phyloP scores from a whole-genome alignment of 2,329 filamentous ascomycete genomes.

The Ascochyta lentis region DNA sequence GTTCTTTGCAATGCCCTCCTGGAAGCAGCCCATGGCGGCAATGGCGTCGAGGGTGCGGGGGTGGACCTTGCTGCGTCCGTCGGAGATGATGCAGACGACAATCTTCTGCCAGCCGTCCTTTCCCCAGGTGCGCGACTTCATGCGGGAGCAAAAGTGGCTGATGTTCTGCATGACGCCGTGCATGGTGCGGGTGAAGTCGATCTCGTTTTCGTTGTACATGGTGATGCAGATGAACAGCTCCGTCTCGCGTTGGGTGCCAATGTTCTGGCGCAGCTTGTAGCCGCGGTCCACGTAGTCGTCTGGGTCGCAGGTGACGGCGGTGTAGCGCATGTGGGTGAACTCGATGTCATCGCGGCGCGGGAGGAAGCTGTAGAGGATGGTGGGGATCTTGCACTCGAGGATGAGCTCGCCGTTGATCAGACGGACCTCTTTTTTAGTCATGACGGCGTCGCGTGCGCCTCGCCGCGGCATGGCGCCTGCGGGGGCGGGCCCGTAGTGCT shows the following conservation, averaged over 20 bases:
- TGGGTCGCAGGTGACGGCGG: conserved; percentile 96
- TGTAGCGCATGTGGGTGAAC: conserved; percentile 99
- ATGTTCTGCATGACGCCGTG: conserved; percentile 99
- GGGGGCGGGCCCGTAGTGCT: conserved; percentile 87
- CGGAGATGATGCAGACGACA: conserved; percentile 94
- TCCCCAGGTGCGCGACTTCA: conserved; percentile 93
- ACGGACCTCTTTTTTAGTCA: conserved; percentile 91
- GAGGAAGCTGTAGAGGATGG: conserved; percentile 95
- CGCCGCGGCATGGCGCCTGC: conserved; percentile 85
- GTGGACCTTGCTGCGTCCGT: conserved; percentile 92
- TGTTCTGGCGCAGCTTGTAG: conserved; percentile 91
- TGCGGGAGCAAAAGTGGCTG: conserved; percentile 90
- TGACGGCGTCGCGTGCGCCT: conserved; percentile 84
- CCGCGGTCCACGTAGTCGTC: conserved; percentile 89
- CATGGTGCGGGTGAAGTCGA: conserved; percentile 96
- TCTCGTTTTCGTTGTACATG: conserved; percentile 99
- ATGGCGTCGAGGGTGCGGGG: conserved; percentile 91
- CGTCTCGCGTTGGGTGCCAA: conserved; percentile 87
- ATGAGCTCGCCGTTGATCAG: conserved; percentile 98
- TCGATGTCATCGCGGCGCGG: conserved; percentile 91
- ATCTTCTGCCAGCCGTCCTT: conserved; percentile 99
- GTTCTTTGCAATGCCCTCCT: conserved; percentile 98
- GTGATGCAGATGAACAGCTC: conserved; percentile 97
- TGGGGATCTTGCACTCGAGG: conserved; percentile 98
- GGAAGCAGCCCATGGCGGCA: conserved; percentile 96